Evolutionary conservation across 192 early-diverging fungal species (phyloP).

Genomic region (Funneliformis mosseae): DNA sequence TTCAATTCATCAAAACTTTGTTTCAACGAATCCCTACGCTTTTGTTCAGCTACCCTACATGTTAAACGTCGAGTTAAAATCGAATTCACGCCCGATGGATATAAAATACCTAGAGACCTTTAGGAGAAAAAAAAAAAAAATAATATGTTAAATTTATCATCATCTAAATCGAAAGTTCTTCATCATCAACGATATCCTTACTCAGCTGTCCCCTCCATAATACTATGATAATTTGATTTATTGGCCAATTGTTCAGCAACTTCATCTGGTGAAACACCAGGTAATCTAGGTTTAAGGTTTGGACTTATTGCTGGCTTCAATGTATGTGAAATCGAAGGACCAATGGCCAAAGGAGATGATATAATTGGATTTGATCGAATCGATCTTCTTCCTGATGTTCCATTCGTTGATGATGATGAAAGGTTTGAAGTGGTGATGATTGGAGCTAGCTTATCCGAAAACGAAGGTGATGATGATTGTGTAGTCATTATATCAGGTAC

Average conservation of each 20-base stretch:
- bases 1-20: constrained; percentile 83
- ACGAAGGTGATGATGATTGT: not conserved
- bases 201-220: constrained; percentile 82
- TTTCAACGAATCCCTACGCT: constrained; percentile 91
- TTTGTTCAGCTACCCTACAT: constrained; percentile 96
- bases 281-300: constrained; percentile 46
- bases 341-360: too few relatives aligned
- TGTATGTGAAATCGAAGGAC: constrained; percentile 13
- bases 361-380: too few relatives aligned
- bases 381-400: not conserved
- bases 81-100: constrained; percentile 71
- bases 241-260: constrained; percentile 49
- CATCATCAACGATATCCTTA: too few relatives aligned
- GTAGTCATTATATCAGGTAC: not conserved
- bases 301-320: constrained; percentile 46
- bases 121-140: too few relatives aligned
- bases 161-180: too few relatives aligned
- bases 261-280: constrained; percentile 38
- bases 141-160: too few relatives aligned
- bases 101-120: constrained; percentile 71
- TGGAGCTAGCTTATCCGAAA: too few relatives aligned
- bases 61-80: constrained; percentile 75
- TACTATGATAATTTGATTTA: constrained; percentile 80
- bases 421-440: too few relatives aligned
- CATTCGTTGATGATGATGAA: not conserved